Evolutionary conservation across 2,329 filamentous ascomycete genomes (phyloP).

Genomic region (Chalaropsis ovoidea): DNA sequence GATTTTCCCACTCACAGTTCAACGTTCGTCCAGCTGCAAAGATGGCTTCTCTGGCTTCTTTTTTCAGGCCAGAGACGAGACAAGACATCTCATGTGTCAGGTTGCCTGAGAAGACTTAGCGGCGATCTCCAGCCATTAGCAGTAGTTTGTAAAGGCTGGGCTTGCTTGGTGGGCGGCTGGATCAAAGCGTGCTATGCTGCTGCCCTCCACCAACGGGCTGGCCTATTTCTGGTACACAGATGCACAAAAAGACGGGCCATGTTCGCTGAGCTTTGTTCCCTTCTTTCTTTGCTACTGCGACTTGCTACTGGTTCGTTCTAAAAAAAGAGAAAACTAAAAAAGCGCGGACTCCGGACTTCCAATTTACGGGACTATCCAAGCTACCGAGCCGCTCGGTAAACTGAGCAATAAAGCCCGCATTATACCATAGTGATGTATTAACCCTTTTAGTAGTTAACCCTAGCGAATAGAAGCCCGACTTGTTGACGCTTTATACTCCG

Average conservation of each 20-base stretch:
- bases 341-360: neutral
- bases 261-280: slow-evolving; percentile 3
- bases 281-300: neutral
- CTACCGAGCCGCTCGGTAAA: slow-evolving; percentile 14
- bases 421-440: neutral
- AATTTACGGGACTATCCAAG: slow-evolving; percentile 1
- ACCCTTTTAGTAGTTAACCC: neutral
- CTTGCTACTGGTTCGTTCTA: neutral
- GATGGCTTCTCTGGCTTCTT: neutral
- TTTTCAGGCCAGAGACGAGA: neutral
- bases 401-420: neutral
- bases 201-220: neutral
- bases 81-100: slow-evolving; percentile 12
- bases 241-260: neutral
- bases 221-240: slow-evolving; percentile 2
- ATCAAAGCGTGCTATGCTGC: neutral
- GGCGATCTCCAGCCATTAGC: slow-evolving; percentile 4
- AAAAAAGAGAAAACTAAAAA: slow-evolving; percentile 16
- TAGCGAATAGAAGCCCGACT: neutral
- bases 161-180: neutral
- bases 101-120: neutral
- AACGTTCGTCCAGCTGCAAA: neutral
- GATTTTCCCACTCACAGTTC: neutral
- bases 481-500: neutral
- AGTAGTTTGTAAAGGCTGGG: neutral